A percentile compares a stretch with the other conserved stretches of the same genome.
Conservation (phyloP, 129 eudicot genomes). For the Daucus carota region DNA sequence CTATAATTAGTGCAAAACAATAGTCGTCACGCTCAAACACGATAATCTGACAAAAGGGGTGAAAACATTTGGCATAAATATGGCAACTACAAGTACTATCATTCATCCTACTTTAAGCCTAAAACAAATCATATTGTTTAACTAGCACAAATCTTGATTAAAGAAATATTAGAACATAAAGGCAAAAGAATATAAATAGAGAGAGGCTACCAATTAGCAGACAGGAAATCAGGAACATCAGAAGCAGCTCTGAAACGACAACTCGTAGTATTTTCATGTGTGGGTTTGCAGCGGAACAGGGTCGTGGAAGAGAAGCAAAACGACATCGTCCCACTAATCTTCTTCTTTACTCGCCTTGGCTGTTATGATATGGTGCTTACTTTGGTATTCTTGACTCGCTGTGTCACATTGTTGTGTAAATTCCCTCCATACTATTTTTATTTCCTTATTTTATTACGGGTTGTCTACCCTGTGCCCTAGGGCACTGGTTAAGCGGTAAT, state of each 20-base stretch:
- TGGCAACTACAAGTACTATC: not conserved
- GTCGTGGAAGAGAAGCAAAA: not conserved
- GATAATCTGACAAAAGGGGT: not conserved
- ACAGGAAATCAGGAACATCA: slow-evolving; percentile 4
- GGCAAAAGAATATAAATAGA: not conserved
- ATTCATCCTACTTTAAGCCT: too few relatives aligned
- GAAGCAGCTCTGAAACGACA: not conserved
- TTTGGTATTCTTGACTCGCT: too few relatives aligned
- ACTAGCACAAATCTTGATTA: not conserved
- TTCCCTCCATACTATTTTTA: too few relatives aligned
- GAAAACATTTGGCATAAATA: not conserved
- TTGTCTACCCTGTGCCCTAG: too few relatives aligned
- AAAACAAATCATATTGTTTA: not conserved
- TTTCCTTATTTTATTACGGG: too few relatives aligned
- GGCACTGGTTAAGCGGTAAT: too few relatives aligned
- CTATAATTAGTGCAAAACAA: too few relatives aligned
- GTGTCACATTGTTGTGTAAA: too few relatives aligned
- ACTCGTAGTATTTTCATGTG: not conserved
- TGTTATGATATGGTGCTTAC: too few relatives aligned
- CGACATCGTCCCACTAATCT: not conserved
- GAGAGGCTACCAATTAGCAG: not conserved
- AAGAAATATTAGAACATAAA: too few relatives aligned
- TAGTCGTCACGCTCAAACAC: too few relatives aligned
- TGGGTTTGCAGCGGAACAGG: not conserved
- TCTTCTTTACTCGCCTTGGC: not conserved